Evolutionary conservation across 805 yeast genomes (phyloP), one percentile per base, ranked within the genome.

Genomic region (Hanseniaspora jakobsenii): DNA sequence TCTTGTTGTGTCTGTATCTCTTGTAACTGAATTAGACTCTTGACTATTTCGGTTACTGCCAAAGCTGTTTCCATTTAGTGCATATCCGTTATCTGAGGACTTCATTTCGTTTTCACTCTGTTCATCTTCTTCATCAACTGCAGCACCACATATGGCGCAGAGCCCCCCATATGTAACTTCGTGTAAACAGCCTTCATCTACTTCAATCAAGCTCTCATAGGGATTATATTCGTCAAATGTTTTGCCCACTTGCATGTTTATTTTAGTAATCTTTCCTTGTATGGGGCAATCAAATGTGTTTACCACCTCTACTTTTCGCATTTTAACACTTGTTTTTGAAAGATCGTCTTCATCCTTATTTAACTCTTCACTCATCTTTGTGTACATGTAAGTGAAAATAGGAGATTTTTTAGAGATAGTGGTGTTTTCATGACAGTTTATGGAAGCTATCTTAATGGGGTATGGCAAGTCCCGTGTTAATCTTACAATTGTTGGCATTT

Each of bases 141-240:
- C 73, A 47, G 75, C 75, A 5, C 97, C 97, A 60, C 98, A 89
- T 17, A 84, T 62, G 0, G 95, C 96, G 65, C 98, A 89, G 34
- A 89, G 68, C 0, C 97, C 97, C 12, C 94, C 95, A 56, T 80
- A 91, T 53, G 91, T 96, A 22, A 91, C 86, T 1, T 89, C 75
- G 61, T 91, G 98, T 10, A 84, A 70, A 56, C 98, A 91, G 0
- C 93, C 85, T 57, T 93, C 96, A 34, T 66, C 61, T 13, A 89
- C 68, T 32, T 66, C 64, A 23, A 77, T 69, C 12, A 89, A 12
- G 16, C 31, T 42, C 18, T 18, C 46, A 17, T 35, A 42, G 5
- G 46, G 46, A 18, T 42, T 39, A 35, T 23, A 42, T 10, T 31
- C 37, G 8, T 42, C 46, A 13, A 35, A 22, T 36, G 16, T 42